These are phyloP conservation scores for Mortierella sp. DNA, from an alignment of 371 early-diverging fungal species.

Conservation along the genomic window DNA sequence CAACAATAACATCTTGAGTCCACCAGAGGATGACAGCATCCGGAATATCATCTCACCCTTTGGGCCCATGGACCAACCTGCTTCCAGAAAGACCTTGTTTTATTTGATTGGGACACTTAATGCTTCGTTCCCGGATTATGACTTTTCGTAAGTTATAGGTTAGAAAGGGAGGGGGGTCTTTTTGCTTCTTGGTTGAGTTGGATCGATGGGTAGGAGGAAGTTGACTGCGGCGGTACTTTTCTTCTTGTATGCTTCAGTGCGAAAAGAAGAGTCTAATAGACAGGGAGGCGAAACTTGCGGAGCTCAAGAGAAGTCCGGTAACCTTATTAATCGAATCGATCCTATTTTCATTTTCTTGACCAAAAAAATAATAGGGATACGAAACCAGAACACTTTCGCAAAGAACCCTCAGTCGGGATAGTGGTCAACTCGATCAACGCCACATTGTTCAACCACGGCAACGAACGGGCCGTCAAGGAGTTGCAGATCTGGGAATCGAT, in stretches of 20 bases:
- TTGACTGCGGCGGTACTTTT: background rate
- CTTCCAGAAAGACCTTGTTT: slow-evolving; percentile 88
- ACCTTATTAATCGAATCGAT: slow-evolving; percentile 2
- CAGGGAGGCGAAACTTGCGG: background rate
- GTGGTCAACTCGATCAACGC: slow-evolving; percentile 90
- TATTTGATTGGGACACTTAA: slow-evolving; percentile 94
- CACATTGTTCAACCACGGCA: slow-evolving; percentile 88
- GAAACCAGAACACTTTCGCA: slow-evolving; percentile 89
- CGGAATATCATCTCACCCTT: slow-evolving; percentile 82
- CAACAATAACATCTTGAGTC: slow-evolving; percentile 61
- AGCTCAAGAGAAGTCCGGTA: background rate
- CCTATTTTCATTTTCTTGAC: background rate
- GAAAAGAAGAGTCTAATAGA: background rate
- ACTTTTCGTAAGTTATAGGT: slow-evolving; percentile 76
- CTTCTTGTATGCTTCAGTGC: background rate
- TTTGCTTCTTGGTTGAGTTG: background rate
- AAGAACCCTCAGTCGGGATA: slow-evolving; percentile 78
- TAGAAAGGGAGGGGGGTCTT: background rate
- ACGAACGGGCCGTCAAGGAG: slow-evolving; percentile 64
- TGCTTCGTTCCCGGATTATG: slow-evolving; percentile 95
- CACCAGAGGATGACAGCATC: slow-evolving; percentile 68
- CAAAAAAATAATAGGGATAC: slow-evolving; percentile 72
- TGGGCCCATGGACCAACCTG: slow-evolving; percentile 85
- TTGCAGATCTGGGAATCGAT: slow-evolving; percentile 84
- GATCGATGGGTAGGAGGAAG: background rate